phyloP scores from a whole-genome alignment of 2,329 filamentous ascomycete species.

The Alternaria longipes region DNA sequence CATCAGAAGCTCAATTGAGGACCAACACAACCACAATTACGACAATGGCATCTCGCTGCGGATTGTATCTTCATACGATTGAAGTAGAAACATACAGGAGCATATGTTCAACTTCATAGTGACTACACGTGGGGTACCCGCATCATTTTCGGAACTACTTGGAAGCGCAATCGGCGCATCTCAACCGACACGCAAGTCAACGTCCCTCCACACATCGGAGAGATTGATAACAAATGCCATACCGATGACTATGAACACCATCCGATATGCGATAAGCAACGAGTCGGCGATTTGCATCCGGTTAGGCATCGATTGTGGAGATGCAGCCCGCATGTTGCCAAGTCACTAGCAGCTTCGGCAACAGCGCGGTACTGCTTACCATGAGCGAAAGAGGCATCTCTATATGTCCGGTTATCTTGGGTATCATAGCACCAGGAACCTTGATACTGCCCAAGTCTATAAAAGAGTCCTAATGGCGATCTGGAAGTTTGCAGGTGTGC shows the following conservation, averaged over 20 bases:
- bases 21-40: not conserved
- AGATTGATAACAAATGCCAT: slow-evolving; percentile 3
- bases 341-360: slow-evolving; percentile 2
- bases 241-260: not conserved
- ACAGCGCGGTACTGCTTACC: not conserved
- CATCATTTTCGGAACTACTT: not conserved
- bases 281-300: not conserved
- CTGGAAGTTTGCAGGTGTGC: not conserved
- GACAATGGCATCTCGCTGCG: not conserved
- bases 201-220: not conserved
- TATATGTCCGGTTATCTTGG: slow-evolving; percentile 1
- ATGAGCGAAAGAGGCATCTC: slow-evolving; percentile 9
- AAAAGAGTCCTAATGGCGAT: not conserved
- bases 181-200: not conserved
- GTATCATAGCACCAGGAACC: not conserved
- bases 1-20: not conserved
- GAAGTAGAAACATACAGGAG: not conserved
- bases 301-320: not conserved
- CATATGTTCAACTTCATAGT: no score
- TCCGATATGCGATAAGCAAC: slow-evolving; percentile 4
- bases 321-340: slow-evolving; percentile 3
- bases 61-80: fast-evolving
- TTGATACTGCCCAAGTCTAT: not conserved
- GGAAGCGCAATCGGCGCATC: not conserved
- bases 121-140: not conserved